Evolutionary conservation across 441 rosid genomes (phyloP), one percentile per base, ranked within the genome.

Genomic region (Sinapis alba): DNA sequence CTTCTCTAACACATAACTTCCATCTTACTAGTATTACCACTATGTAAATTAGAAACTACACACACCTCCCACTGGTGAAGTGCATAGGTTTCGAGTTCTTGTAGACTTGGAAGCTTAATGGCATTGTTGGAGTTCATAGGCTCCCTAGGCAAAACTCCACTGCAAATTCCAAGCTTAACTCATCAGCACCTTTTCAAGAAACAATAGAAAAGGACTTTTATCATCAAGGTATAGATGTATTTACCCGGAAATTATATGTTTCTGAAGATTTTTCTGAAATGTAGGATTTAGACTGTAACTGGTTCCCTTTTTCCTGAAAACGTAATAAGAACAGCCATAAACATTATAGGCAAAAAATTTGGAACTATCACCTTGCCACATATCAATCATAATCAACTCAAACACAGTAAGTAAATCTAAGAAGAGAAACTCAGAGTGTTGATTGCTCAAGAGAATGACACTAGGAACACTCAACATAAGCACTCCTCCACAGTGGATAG

Each of bases 51-150:
- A 53, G 15, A 72, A 87, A 61, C 68, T 73, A 54, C 84, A 50
- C 56, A 71, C 80, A 92, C 98, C 97, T 93, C 97, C 99, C 99
- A 95, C 50, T 95, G 97, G 53, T 86, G 89, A 81, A 85, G 86
- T 32, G 98, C 98, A 82, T 87, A 95, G 38, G 79, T 73, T 70
- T 91, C 94, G 1, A 95, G 95, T 72, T 95, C 99, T 78, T 85
- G 87, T 73, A 73, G 78, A 68, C 86, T 93, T 56, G 97, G 95
- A 62, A 89, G 97, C 76, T 89, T 86, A 28, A 64, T 81, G 34
- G 84, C 82, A 81, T 82, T 68, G 81, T 73, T 79, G 21, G 85
- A 21, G 53, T 91, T 87, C 97, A 93, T 88, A n/a, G 98, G 85
- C 83, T 96, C 97, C 79, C 98, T 88, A 45, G 96, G 97, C 81